Percentiles rank a stretch among this genome's conserved stretches.
Conservation (phyloP, 805 yeast species). For the Candida tibetensis region DNA sequence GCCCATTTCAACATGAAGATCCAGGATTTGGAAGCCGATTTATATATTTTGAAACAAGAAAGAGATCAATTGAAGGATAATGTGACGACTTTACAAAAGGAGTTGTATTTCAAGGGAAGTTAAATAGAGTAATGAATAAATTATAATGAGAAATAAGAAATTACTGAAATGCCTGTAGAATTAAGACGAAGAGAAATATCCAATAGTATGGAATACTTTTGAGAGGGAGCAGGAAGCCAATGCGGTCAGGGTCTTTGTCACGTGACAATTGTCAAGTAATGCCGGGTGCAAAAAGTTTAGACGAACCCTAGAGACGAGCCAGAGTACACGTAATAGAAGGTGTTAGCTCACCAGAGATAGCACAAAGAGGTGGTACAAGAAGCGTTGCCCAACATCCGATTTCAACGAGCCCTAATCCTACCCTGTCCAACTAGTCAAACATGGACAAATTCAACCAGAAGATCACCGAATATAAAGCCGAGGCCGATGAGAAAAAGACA, state of each 20-base stretch:
- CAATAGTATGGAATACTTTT: too few relatives aligned
- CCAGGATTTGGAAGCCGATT: constrained; percentile 80
- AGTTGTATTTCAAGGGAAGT: constrained; percentile 32
- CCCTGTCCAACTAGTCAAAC: background rate
- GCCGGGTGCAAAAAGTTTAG: background rate
- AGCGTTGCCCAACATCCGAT: background rate
- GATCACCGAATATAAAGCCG: constrained; percentile 11
- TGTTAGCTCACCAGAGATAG: background rate
- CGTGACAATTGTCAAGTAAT: background rate
- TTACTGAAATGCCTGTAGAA: too few relatives aligned
- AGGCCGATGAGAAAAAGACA: constrained; percentile 11
- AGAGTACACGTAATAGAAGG: too few relatives aligned
- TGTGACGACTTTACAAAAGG: constrained; percentile 57
- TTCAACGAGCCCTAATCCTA: too few relatives aligned
- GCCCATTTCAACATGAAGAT: constrained; percentile 73
- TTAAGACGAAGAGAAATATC: too few relatives aligned
- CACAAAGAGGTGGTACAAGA: background rate
- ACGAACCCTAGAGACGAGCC: background rate
- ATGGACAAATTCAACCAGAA: constrained; percentile 17
- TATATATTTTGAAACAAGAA: constrained; percentile 77
- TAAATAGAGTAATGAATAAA: background rate
- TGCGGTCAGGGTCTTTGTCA: too few relatives aligned
- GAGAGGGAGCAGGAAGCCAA: too few relatives aligned
- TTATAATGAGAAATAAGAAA: background rate
- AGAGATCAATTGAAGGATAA: constrained; percentile 73